Base-by-base conservation (phyloP, 129 eudicot genomes). In the Flaveria trinervia region DNA sequence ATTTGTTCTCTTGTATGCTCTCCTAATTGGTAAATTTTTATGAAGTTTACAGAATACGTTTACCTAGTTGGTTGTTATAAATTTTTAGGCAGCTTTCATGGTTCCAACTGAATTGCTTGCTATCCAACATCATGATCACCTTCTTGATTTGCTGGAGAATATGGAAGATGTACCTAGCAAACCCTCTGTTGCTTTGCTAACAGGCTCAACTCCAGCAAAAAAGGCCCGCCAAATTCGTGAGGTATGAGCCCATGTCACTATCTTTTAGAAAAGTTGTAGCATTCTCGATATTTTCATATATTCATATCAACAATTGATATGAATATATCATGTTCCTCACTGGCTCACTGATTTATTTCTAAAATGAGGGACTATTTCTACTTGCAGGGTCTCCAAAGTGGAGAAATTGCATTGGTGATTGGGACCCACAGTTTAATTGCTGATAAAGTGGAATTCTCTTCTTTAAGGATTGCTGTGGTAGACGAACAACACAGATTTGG, bases 401-500 rank as follows among this genome's bases (percentile, higher is more conserved):
- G 99, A 23, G 92, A 92, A 60, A 87, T 89, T 77, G 84, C 90
- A 7, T 54, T 94, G 74, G 94, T 89, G 62, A 94, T 94, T 78
- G 99, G 99, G 57, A 94, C 99, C 76, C 99, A 94, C 79, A 83
- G 92, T 78, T 85, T 94, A 77, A 94, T 91, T 64, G 97, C 93
- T 64, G 97, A 91, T 30, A 89, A 86, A 59, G 97, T 91, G 71
- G 93, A 89, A 61, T 94, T 91, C 76, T 87, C 92, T 51, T 82
- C 90, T 68, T 83, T 94, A 44, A 83, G 97, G 72, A 86, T 94
- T 78, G 99, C 97, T 68, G 88, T 94, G 49, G 84, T 91, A 66
- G 99, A 94, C 71, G 97, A 94, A 67, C 99, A 94, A 70, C 99
- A 94, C 76, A 92, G 99, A 46, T 94, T 94, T 82, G 97, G 99